Base-by-base conservation (phyloP, 495 filamentous ascomycete species). In the Lindgomyces ingoldianus region DNA sequence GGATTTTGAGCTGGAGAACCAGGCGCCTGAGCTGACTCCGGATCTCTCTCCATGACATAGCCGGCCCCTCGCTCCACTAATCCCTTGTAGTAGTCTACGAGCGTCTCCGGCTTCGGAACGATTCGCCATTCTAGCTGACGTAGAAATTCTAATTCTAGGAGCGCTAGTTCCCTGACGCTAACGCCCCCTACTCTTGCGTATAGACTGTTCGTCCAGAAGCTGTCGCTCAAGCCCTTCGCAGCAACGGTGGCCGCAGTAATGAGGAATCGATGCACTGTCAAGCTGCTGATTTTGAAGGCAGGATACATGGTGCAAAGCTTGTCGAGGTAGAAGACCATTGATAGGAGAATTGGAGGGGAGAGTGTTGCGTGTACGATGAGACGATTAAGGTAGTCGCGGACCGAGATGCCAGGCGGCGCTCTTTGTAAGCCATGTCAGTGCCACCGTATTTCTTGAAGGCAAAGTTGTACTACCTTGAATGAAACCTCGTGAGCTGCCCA, bases 281-380 rank as follows among this genome's bases (percentile, higher is more conserved):
- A 82, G 39, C 89, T 94, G 68, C 88, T 94, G 50, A 98, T 93
- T 36, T 91, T 96, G 76, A 98, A 98, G 18, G 91, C 89, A 6
- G 91, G 88, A 72, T 96, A 98, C 26, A 94, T 77, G 3, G 90
- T 86, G 75, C 93, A 98, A 18, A 98, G 81, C n/a, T 90, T 87
- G 75, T 98, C 95, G 62, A 98, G 97, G 72, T 98, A 98, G 73
- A 93, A 98, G 55, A 98, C 94, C 93, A 98, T 98, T 64, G 91
- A 92, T n/a, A 98, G 83, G n/a, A 98, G 83, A 56, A 98, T 90
- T 4, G 94, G 93, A 4, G 94, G 93, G 6, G 90, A 89, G 0
- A 98, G 83, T 0, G 93, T 96, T 26, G 94, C 94, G 74, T 98
- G 94, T 48, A 91, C 92, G 11, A 94, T 92, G 18, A 98, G 81